Evolutionary conservation across 176 grass and related monocot species (phyloP).

Genomic region (Avena atlantica): DNA sequence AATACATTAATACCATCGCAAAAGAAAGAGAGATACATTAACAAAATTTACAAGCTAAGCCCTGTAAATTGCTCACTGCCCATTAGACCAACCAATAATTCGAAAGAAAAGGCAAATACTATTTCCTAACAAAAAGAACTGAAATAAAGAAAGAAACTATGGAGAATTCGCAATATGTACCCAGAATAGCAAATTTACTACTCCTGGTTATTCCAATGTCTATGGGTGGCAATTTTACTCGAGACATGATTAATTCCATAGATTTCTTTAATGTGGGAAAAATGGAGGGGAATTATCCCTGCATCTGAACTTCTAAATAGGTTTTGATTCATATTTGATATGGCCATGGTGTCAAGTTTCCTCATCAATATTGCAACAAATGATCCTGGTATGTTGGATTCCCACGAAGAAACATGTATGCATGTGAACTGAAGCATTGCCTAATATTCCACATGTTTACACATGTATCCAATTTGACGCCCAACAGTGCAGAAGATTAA

Average conservation of each 20-base stretch:
- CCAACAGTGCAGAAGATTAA: background rate
- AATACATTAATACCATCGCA: background rate
- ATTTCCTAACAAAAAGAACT: background rate
- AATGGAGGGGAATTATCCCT: background rate
- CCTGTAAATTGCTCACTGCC: background rate
- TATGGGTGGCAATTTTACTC: background rate
- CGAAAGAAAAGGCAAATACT: background rate
- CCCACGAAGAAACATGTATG: conserved; percentile 16
- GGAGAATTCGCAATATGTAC: background rate
- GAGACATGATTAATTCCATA: conserved; percentile 29
- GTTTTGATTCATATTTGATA: background rate
- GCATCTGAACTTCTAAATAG: background rate
- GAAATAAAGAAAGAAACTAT: background rate
- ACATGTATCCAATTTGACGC: background rate
- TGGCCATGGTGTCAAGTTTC: background rate
- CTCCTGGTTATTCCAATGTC: background rate
- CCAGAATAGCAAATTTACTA: background rate
- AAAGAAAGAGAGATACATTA: background rate
- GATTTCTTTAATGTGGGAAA: background rate
- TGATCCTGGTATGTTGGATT: background rate
- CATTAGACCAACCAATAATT: background rate
- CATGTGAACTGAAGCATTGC: conserved; percentile 1
- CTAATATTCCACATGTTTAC: background rate
- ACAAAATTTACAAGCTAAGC: background rate
- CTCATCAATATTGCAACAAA: background rate